Conservation (phyloP, 2,329 filamentous ascomycete genomes). For the Aquanectria penicillioides region DNA sequence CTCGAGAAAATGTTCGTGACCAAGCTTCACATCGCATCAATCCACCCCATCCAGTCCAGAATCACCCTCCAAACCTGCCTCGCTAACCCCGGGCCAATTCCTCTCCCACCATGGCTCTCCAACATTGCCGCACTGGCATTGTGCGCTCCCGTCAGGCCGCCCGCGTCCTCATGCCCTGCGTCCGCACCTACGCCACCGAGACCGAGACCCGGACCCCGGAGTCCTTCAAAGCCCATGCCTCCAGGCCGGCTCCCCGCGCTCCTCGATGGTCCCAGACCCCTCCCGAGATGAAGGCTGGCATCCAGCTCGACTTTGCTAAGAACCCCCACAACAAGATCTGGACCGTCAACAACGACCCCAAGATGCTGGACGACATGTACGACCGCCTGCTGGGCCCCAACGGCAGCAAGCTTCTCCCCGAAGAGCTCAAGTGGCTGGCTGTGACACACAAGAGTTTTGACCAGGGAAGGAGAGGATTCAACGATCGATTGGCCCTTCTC, state of each 20-base stretch:
- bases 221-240: constrained; percentile 37
- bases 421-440: constrained; percentile 96
- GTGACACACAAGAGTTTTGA: constrained; percentile 99
- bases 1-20: constrained; percentile 46
- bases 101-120: constrained; percentile 45
- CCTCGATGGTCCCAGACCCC: constrained; percentile 80
- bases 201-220: constrained; percentile 34
- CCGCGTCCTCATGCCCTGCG: constrained; percentile 35
- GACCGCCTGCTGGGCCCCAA: constrained; percentile 76
- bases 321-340: constrained; percentile 65
- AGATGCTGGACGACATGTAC: constrained; percentile 81
- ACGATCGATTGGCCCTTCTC: constrained; percentile 89
- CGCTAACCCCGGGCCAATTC: constrained; percentile 19
- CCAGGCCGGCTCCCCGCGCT: constrained; percentile 23
- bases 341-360: constrained; percentile 79
- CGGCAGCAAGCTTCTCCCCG: constrained; percentile 79
- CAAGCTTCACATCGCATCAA: constrained; percentile 25
- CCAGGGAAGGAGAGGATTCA: constrained; percentile 92
- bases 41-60: constrained; percentile 11
- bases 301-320: constrained; percentile 69
- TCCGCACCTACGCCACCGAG: constrained; percentile 45
- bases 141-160: constrained; percentile 37
- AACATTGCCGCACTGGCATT: constrained; percentile 45
- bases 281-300: constrained; percentile 73
- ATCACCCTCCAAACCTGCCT: constrained; percentile 18